Evolutionary conservation across 306 rosid species (phyloP).

Genomic region (Sophora flavescens): DNA sequence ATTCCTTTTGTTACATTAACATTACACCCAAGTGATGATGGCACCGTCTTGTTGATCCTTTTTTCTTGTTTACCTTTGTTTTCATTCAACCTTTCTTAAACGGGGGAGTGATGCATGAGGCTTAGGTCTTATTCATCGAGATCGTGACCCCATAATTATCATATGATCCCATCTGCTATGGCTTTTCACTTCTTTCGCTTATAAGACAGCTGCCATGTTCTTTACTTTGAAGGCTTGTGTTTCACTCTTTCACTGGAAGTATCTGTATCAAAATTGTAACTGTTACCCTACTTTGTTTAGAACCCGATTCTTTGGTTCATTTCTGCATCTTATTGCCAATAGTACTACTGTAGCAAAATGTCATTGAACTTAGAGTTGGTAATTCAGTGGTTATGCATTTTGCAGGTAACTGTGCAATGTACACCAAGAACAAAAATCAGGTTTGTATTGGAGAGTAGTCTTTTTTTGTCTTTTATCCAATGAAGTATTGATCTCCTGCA

Average conservation of each 20-base stretch:
- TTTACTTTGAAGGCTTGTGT: slow-evolving; percentile 27
- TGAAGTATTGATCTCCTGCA: slow-evolving; percentile 35
- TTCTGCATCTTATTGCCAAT: slow-evolving; percentile 29
- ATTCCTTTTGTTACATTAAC: slow-evolving; percentile 27
- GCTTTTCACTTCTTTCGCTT: not conserved
- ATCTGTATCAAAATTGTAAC: not conserved
- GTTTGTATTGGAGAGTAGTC: slow-evolving; percentile 46
- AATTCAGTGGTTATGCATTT: slow-evolving; percentile 49
- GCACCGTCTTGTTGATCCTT: not conserved
- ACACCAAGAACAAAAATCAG: slow-evolving; percentile 54
- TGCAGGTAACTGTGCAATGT: slow-evolving; percentile 63
- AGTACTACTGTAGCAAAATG: slow-evolving; percentile 36
- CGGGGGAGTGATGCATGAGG: slow-evolving; percentile 17
- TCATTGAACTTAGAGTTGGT: slow-evolving; percentile 41
- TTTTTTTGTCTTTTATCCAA: slow-evolving; percentile 22
- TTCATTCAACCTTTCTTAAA: slow-evolving; percentile 22
- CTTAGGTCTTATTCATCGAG: slow-evolving; percentile 4
- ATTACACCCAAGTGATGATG: slow-evolving; percentile 15
- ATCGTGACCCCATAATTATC: slow-evolving; percentile 15
- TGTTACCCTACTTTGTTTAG: slow-evolving; percentile 32
- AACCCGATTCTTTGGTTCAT: slow-evolving; percentile 26
- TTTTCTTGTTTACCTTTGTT: slow-evolving; percentile 26
- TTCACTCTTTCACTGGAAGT: slow-evolving; percentile 8
- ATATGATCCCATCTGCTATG: not conserved
- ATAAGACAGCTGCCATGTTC: slow-evolving; percentile 1